phyloP scores from a whole-genome alignment of 345 rosid species.

The Cochlearia excelsa region DNA sequence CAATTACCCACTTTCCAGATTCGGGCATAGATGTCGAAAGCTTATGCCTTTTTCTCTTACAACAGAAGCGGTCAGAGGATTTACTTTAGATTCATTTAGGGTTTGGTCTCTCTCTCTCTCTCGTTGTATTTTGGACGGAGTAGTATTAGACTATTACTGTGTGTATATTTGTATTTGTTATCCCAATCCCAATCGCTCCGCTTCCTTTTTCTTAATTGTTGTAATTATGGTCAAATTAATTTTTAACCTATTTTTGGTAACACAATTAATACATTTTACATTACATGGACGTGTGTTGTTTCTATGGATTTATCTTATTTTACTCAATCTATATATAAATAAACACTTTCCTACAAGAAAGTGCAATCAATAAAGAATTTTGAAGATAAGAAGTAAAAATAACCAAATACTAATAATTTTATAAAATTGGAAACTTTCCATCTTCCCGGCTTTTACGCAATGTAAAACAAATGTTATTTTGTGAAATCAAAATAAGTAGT shows the following conservation, averaged over 20 bases:
- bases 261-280: constrained; percentile 1
- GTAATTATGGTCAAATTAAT: constrained; percentile 1
- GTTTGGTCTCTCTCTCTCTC: neutral
- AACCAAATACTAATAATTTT: too few species aligned
- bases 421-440: constrained; percentile 4
- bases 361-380: neutral
- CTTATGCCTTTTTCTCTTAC: too few species aligned
- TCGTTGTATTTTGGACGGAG: too few species aligned
- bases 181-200: constrained; percentile 33
- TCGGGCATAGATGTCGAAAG: too few species aligned
- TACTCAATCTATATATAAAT: too few species aligned
- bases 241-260: constrained; percentile 14
- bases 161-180: constrained; percentile 14
- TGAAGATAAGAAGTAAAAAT: neutral
- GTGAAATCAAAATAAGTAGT: neutral
- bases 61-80: too few species aligned
- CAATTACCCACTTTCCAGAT: too few species aligned
- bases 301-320: neutral
- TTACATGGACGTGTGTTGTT: too few species aligned
- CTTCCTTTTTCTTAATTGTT: neutral
- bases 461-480: constrained; percentile 11
- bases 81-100: too few species aligned
- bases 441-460: constrained; percentile 21
- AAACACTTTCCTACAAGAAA: too few species aligned
- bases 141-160: too few species aligned